These are phyloP conservation scores for Globisporangium acanthophoron DNA, from an alignment of 352 stramenopile species.

Conservation along the genomic window DNA sequence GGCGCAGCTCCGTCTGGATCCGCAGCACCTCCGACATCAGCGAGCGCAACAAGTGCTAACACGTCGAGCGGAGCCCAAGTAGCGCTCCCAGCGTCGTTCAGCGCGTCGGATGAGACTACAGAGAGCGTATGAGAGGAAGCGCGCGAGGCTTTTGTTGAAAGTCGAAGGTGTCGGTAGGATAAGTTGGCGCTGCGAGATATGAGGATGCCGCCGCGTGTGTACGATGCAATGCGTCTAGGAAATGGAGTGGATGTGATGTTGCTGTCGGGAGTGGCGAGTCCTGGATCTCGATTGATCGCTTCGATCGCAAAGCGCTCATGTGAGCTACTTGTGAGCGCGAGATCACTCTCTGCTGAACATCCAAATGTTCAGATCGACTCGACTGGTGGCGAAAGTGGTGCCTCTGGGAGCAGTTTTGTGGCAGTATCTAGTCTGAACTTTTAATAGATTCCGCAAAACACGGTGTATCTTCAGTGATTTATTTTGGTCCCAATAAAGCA, in stretches of 20 bases:
- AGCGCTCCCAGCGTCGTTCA: not conserved
- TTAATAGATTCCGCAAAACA: not conserved
- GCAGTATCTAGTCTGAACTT: conserved; percentile 5
- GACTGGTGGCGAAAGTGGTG: too few species aligned
- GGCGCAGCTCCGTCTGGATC: not conserved
- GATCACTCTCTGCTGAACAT: too few species aligned
- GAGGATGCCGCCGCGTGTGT: too few species aligned
- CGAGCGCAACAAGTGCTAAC: not conserved
- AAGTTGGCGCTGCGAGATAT: too few species aligned
- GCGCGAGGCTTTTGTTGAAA: not conserved
- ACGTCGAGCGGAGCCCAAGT: not conserved
- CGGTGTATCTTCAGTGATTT: not conserved
- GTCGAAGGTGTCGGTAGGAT: not conserved
- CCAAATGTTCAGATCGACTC: too few species aligned
- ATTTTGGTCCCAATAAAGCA: not conserved
- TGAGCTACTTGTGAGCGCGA: too few species aligned
- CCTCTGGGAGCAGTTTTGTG: not conserved
- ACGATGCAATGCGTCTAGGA: too few species aligned
- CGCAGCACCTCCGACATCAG: not conserved
- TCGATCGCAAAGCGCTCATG: too few species aligned
- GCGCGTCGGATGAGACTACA: not conserved
- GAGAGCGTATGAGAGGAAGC: not conserved
- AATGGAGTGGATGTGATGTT: too few species aligned
- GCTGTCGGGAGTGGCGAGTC: too few species aligned
- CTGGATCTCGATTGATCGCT: too few species aligned